Base-by-base conservation (phyloP, 2,329 filamentous ascomycete species). In the Blastomyces emzantsi region DNA sequence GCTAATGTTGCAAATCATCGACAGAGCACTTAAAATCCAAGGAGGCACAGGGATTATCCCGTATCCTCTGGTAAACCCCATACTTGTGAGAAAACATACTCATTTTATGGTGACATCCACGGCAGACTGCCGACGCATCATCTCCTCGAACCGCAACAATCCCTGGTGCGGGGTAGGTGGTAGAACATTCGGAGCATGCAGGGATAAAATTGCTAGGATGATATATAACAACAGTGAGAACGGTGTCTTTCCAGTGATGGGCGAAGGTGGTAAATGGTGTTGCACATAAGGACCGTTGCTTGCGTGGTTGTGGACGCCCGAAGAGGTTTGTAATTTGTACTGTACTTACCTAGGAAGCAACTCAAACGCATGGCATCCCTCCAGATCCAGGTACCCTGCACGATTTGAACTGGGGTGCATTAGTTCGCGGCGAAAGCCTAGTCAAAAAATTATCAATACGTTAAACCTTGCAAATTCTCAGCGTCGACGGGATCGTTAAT, bases 81-180 rank as follows among this genome's bases (percentile, higher is more conserved):
- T 55, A 17, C 52, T 62, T 15, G 9, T 43, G 57, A 55, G 45
- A 43, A 19, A 60, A 69, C 77, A 13, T 75, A 83, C 81, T 88
- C 83, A 94, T 92, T 73, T 87, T 88, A 62, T 82, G 81, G 78
- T 94, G 90, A 73, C 90, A 95, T 70, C 88, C 84, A 59, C 90
- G 85, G 76, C 90, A 95, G 47, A 90, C 83, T 64, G 90, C 89
- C 70, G 86, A 87, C 28, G 85, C 83, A 22, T 84, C 85, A 65
- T 93, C 89, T 56, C 89, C 90, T 33, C 88, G 82, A 6, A 93
- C 88, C 4, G 89, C 86, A 19, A 87, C 81, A 43, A 94, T 81
- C 0, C 89, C 89, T 22, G 82, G 81, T 9, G 74, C 72, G 3
- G 83, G 82, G 66, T 86, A 85, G 1, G 84, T 70, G 0, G 86